A percentile compares a stretch with the other conserved stretches of the same genome.
Conservation (phyloP, 768 basidiomycete genomes). For the Auricularia cornea region DNA sequence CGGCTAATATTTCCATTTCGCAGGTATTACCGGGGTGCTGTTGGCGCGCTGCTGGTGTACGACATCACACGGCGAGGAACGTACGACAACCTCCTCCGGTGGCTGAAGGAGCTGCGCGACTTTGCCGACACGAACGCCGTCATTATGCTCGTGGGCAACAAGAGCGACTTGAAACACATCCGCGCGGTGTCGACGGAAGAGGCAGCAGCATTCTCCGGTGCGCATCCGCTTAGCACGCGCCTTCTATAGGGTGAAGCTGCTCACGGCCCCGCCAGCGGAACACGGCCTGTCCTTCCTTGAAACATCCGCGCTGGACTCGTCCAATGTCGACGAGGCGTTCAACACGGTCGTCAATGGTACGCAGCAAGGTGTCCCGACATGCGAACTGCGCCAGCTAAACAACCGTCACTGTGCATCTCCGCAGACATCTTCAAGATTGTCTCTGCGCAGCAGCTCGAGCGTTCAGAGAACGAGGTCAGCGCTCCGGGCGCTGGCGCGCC, state of each 20-base stretch:
- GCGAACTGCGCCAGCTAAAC: background rate
- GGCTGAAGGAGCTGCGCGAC: conserved; percentile 95
- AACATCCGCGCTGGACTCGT: conserved; percentile 99
- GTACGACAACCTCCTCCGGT: conserved; percentile 87
- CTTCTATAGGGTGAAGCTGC: background rate
- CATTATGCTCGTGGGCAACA: conserved; percentile 96
- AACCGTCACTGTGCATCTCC: background rate
- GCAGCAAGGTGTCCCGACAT: conserved; percentile 15
- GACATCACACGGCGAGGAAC: conserved; percentile 93
- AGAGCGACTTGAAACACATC: conserved; percentile 98
- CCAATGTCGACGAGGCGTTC: conserved; percentile 96
- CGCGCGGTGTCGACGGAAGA: conserved; percentile 96
- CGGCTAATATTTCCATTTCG: background rate
- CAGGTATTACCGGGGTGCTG: conserved; percentile 96
- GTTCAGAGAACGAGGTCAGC: conserved; percentile 61
- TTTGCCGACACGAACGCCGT: conserved; percentile 91
- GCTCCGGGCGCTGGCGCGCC: conserved; percentile 72
- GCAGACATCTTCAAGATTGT: conserved; percentile 96
- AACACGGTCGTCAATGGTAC: conserved; percentile 88
- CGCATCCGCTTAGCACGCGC: conserved; percentile 23
- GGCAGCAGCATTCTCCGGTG: conserved; percentile 85
- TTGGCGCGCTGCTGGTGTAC: conserved; percentile 87
- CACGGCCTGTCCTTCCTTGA: conserved; percentile 93
- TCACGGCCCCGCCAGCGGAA: conserved; percentile 48
- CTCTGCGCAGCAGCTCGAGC: conserved; percentile 90